Percentiles rank a stretch among this genome's conserved stretches.
These are phyloP conservation scores for Fusarium sp. DNA, from an alignment of 2,329 filamentous ascomycete species.

Conservation along the genomic window DNA sequence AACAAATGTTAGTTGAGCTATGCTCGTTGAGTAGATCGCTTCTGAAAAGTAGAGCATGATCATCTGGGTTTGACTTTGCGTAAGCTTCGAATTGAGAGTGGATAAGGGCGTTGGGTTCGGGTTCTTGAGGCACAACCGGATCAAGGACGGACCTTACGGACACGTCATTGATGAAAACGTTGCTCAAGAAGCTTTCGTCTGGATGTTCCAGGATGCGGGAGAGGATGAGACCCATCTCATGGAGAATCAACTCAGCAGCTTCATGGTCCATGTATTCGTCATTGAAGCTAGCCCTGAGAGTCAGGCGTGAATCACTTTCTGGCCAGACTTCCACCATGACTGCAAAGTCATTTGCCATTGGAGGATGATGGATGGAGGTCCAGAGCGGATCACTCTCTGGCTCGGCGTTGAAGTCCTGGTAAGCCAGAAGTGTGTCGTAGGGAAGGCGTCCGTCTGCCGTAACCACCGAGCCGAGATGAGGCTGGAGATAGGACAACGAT, in stretches of 20 bases:
- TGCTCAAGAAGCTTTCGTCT: neutral
- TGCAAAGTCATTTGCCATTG: conserved; percentile 9
- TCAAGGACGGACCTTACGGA: neutral
- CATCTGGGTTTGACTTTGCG: neutral
- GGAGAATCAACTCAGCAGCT: conserved; percentile 9
- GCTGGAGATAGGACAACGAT: conserved; percentile 3
- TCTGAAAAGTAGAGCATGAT: conserved; percentile 6
- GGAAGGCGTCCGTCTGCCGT: conserved; percentile 5
- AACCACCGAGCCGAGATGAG: neutral
- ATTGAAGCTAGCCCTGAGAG: conserved; percentile 3
- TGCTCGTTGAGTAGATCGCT: neutral
- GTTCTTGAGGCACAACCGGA: neutral
- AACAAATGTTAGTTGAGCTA: conserved; percentile 1
- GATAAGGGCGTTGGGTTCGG: neutral
- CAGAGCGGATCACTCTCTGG: neutral
- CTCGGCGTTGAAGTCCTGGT: conserved; percentile 8
- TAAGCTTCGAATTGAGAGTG: conserved; percentile 10
- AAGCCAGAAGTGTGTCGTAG: conserved; percentile 10
- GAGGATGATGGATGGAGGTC: neutral
- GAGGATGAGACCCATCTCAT: neutral
- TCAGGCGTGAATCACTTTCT: neutral
- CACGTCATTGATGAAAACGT: neutral
- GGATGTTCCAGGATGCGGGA: neutral
- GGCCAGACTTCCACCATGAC: conserved; percentile 15
- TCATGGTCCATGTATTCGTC: conserved; percentile 1